A percentile compares a stretch with the other conserved stretches of the same genome.
Evolutionary conservation across 441 rosid species (phyloP).

Genomic region (Populus hybrid): DNA sequence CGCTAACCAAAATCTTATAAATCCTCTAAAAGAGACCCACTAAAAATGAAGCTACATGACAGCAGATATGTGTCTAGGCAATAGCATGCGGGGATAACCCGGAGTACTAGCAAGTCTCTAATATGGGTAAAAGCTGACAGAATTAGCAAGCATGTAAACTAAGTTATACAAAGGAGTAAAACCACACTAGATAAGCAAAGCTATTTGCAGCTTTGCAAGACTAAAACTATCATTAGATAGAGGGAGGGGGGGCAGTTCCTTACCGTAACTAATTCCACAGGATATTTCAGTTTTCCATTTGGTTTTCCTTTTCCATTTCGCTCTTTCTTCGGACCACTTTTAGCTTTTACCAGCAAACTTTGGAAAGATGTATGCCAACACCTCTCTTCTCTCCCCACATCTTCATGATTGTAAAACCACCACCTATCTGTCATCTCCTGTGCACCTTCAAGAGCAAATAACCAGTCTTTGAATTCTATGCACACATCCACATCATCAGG

Average conservation of each 20-base stretch:
- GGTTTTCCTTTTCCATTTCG: constrained; percentile 38
- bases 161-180: background rate
- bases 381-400: constrained; percentile 67
- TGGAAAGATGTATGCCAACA: constrained; percentile 91
- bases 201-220: background rate
- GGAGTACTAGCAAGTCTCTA: background rate
- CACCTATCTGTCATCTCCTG: constrained; percentile 62
- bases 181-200: background rate
- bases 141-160: background rate
- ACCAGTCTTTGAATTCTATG: constrained; percentile 83
- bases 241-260: constrained; percentile 23
- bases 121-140: background rate
- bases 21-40: background rate
- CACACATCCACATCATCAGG: constrained; percentile 88
- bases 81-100: background rate
- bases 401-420: constrained; percentile 44
- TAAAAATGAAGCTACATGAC: constrained; percentile 2
- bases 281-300: too few relatives aligned
- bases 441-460: constrained; percentile 94
- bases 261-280: constrained; percentile 75
- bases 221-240: background rate
- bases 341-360: constrained; percentile 63
- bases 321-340: constrained; percentile 45
- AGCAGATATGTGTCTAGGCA: background rate
- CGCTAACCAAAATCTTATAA: background rate